Evolutionary conservation across 306 rosid genomes (phyloP).

Genomic region (Pterocarpus santalinus): DNA sequence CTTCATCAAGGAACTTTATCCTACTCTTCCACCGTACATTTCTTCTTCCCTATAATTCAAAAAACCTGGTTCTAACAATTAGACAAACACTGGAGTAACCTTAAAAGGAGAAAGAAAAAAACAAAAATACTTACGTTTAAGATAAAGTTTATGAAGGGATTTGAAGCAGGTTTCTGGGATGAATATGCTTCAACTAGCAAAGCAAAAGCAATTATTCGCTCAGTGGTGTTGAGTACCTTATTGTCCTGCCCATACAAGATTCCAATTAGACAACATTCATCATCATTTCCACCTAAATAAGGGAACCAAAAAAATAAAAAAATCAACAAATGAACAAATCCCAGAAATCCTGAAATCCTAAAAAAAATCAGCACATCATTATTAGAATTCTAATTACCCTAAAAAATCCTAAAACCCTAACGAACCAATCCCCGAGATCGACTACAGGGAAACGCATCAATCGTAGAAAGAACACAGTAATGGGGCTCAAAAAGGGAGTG

Average conservation of each 20-base stretch:
- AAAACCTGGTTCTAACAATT: conserved; percentile 4
- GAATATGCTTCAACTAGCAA: conserved; percentile 80
- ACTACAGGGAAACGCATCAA: not conserved
- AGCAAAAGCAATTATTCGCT: conserved; percentile 77
- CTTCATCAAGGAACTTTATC: not conserved
- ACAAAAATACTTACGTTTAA: conserved; percentile 65
- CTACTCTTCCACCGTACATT: not conserved
- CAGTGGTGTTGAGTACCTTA: conserved; percentile 52
- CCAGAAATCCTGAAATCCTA: not conserved
- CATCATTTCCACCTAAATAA: conserved; percentile 5
- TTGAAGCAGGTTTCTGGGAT: conserved; percentile 70
- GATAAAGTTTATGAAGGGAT: conserved; percentile 79
- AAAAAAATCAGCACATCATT: not conserved
- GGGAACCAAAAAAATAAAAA: not conserved
- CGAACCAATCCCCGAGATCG: not conserved
- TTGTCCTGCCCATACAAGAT: conserved; percentile 47
- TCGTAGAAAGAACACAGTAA: not conserved
- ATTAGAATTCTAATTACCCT: not conserved
- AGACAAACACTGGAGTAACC: not conserved
- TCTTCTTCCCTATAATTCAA: conserved; percentile 6
- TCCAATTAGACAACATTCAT: conserved; percentile 34
- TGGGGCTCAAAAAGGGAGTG: not conserved
- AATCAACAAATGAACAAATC: not conserved
- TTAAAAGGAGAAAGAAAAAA: not conserved
- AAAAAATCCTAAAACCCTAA: conserved; percentile 43